Percentiles rank a stretch among this genome's conserved stretches.
phyloP scores from a whole-genome alignment of 495 filamentous ascomycete genomes.

The Penicillium maclennaniae region DNA sequence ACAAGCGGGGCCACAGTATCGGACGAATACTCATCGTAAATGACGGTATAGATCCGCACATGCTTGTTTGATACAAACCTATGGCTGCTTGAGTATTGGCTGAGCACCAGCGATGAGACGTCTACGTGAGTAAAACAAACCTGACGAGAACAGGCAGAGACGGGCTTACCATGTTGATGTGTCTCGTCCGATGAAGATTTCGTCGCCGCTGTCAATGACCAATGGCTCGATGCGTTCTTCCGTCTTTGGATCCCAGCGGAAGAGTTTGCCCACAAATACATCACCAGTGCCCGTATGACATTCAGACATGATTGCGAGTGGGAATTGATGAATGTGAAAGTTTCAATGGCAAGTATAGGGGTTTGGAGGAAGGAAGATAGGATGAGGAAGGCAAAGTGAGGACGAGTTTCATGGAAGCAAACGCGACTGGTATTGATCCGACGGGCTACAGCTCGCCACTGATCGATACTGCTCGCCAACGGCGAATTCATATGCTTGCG shows the following conservation, averaged over 20 bases:
- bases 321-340: not conserved
- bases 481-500: too few species aligned
- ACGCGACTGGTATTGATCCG: not conserved
- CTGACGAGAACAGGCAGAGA: not conserved
- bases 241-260: conserved; percentile 17
- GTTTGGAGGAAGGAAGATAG: not conserved
- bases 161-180: conserved; percentile 21
- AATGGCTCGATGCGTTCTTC: conserved; percentile 1
- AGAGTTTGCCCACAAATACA: conserved; percentile 25
- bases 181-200: conserved; percentile 39
- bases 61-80: conserved; percentile 53
- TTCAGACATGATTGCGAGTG: not conserved
- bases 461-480: too few species aligned
- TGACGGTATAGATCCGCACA: conserved; percentile 58
- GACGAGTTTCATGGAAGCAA: not conserved
- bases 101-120: conserved; percentile 9
- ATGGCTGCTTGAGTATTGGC: conserved; percentile 40
- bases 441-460: not conserved
- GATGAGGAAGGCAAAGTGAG: not conserved
- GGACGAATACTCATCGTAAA: conserved; percentile 35
- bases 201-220: conserved; percentile 27
- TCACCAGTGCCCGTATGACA: not conserved
- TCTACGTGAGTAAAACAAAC: not conserved
- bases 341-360: not conserved
- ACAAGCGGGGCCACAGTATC: conserved; percentile 44